Conservation (phyloP, 2,329 filamentous ascomycete genomes). For the Colletotrichum chlorophyti region DNA sequence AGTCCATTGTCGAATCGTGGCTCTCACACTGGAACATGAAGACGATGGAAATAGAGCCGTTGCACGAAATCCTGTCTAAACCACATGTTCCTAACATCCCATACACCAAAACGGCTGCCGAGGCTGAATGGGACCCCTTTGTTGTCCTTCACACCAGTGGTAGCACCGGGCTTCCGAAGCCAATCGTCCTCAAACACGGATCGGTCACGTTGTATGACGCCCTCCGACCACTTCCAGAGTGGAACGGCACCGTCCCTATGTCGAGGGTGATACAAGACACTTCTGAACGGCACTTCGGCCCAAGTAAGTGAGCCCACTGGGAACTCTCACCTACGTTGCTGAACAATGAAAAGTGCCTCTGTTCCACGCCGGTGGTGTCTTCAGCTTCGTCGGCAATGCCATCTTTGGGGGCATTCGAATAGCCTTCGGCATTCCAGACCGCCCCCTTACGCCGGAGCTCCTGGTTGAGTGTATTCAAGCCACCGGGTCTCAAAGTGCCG, state of each 20-base stretch:
- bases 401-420: constrained; percentile 38
- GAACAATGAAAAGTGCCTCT: constrained; percentile 39
- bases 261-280: constrained; percentile 41
- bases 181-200: constrained; percentile 47
- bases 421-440: constrained; percentile 38
- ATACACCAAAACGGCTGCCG: constrained; percentile 47
- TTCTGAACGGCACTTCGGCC: constrained; percentile 13
- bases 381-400: constrained; percentile 31
- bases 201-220: constrained; percentile 42
- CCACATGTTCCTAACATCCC: constrained; percentile 41
- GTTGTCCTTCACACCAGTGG: constrained; percentile 53
- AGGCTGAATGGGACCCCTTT: constrained; percentile 49
- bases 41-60: constrained; percentile 39
- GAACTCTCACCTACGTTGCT: not conserved
- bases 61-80: constrained; percentile 43
- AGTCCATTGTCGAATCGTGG: constrained; percentile 43
- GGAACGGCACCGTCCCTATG: constrained; percentile 27
- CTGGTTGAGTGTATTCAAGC: constrained; percentile 39
- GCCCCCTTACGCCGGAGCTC: constrained; percentile 42
- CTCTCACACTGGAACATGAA: constrained; percentile 45
- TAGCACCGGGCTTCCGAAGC: constrained; percentile 53
- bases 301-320: constrained; percentile 18
- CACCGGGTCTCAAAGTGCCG: constrained; percentile 33
- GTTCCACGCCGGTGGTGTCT: constrained; percentile 46
- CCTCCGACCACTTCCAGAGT: not conserved